Percentiles rank a stretch among this genome's conserved stretches.
Conservation (phyloP, 768 basidiomycete genomes). For the Tephrocybe sp. region DNA sequence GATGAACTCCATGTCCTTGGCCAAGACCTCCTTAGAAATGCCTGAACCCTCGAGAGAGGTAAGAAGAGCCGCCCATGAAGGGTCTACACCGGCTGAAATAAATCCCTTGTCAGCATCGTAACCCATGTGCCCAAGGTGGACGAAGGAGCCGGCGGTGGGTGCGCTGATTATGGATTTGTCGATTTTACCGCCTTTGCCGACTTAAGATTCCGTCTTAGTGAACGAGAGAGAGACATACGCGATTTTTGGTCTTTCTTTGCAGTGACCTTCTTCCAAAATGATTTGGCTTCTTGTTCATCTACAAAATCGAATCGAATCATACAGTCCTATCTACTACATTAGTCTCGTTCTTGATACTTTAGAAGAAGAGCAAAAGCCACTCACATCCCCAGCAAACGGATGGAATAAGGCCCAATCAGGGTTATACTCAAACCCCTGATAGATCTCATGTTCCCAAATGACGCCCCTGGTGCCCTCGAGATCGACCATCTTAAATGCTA, state of each 20-base stretch:
- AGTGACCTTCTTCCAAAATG: constrained; percentile 83
- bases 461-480: constrained; percentile 80
- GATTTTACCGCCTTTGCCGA: constrained; percentile 70
- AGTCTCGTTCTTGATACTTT: not conserved
- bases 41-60: constrained; percentile 64
- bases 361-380: constrained; percentile 34
- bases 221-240: constrained; percentile 33
- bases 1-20: constrained; percentile 86
- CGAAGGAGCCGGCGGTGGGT: constrained; percentile 76
- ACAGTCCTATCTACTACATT: constrained; percentile 57
- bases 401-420: constrained; percentile 91
- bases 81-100: constrained; percentile 83
- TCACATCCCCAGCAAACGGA: constrained; percentile 88
- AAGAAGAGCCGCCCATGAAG: constrained; percentile 82
- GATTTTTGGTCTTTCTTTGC: constrained; percentile 60
- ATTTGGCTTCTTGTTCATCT: constrained; percentile 80
- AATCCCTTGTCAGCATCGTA: constrained; percentile 88
- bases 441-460: constrained; percentile 93
- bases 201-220: constrained; percentile 60
- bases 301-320: constrained; percentile 92
- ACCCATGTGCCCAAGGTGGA: constrained; percentile 94
- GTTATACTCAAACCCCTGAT: constrained; percentile 76
- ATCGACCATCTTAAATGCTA: constrained; percentile 81
- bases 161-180: constrained; percentile 93
- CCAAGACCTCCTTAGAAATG: constrained; percentile 66